Conservation (phyloP, 1,284 basidiomycete species). For the Lentinus polychrous region DNA sequence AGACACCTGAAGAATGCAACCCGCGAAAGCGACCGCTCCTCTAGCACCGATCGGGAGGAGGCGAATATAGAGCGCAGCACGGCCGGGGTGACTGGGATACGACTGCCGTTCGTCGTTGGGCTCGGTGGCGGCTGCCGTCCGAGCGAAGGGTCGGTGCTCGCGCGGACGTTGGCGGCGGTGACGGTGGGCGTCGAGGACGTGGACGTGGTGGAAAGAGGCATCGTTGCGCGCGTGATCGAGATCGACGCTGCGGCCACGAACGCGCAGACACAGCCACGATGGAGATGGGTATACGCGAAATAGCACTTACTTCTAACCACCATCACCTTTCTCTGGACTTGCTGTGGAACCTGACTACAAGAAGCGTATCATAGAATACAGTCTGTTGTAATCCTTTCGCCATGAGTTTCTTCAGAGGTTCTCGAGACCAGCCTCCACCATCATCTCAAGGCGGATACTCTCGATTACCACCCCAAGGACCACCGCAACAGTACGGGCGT, state of each 20-base stretch:
- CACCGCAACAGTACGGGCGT: slow-evolving; percentile 4
- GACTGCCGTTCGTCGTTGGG: slow-evolving; percentile 26
- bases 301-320: no score
- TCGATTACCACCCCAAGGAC: slow-evolving; percentile 31
- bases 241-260: not conserved
- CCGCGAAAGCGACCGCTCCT: slow-evolving; percentile 74
- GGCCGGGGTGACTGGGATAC: slow-evolving; percentile 75
- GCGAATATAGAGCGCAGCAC: slow-evolving; percentile 76
- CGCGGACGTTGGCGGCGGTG: slow-evolving; percentile 3
- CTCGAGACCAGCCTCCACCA: slow-evolving; percentile 31
- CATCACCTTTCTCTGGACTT: no score
- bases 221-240: not conserved
- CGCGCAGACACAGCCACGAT: no score
- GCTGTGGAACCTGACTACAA: no score
- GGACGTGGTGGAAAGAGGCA: slow-evolving; percentile 7
- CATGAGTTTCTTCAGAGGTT: slow-evolving; percentile 38
- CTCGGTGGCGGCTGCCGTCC: slow-evolving; percentile 10
- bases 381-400: not conserved
- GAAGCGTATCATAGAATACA: no score
- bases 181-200: slow-evolving; percentile 7
- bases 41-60: slow-evolving; percentile 68
- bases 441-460: slow-evolving; percentile 40
- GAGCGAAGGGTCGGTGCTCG: not conserved
- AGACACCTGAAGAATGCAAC: slow-evolving; percentile 74
- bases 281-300: no score